These are phyloP conservation scores for Leccinum subatratum DNA, from an alignment of 1,284 basidiomycete species.

Conservation along the genomic window DNA sequence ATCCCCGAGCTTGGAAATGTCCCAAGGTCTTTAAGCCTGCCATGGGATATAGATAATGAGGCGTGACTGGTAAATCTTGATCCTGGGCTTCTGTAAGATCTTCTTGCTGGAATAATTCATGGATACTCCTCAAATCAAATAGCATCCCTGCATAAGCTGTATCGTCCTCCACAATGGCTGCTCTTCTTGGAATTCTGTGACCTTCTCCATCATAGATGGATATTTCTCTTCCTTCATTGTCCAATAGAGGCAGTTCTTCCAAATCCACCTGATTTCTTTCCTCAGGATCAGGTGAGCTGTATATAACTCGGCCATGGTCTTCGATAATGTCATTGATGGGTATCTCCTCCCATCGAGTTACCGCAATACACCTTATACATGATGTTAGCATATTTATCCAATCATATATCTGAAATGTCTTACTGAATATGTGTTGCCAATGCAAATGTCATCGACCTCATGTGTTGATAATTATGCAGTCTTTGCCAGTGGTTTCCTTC, in stretches of 20 bases:
- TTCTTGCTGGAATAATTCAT: background rate
- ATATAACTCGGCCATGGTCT: background rate
- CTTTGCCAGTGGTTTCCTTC: background rate
- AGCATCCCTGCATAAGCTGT: conserved; percentile 1
- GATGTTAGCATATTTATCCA: too few species aligned
- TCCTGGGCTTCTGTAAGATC: background rate
- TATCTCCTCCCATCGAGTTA: background rate
- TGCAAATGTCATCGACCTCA: conserved; percentile 3
- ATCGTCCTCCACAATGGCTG: background rate
- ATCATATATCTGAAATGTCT: background rate
- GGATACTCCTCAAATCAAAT: background rate
- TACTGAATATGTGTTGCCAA: conserved; percentile 9
- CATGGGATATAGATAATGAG: conserved; percentile 9
- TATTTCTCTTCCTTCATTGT: background rate
- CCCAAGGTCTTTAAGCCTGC: background rate
- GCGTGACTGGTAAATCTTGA: background rate
- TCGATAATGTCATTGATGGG: background rate
- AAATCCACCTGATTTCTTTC: background rate
- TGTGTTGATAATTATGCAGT: background rate
- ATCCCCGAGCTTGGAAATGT: conserved; percentile 5
- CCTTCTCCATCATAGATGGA: background rate
- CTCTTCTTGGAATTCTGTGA: background rate
- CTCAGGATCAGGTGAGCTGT: background rate
- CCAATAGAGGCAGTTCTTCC: background rate
- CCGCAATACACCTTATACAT: background rate